Percentiles rank a stretch among this genome's conserved stretches.
Evolutionary conservation across 208 protist genomes (phyloP).

Genomic region (Wallacemonas collosoma): DNA sequence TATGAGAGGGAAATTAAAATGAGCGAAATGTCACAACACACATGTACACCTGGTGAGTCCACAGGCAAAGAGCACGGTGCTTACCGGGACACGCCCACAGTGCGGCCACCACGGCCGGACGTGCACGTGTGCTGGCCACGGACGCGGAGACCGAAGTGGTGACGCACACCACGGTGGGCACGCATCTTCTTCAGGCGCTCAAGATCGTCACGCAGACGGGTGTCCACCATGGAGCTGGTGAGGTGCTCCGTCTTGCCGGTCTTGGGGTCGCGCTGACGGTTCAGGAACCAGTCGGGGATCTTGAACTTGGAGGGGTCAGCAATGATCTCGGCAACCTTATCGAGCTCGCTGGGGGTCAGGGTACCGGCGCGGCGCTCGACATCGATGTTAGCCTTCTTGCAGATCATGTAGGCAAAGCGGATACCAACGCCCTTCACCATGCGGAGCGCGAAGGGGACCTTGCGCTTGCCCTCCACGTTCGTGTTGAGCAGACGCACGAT

Average conservation of each 20-base stretch:
- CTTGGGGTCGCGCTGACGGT: conserved; percentile 99
- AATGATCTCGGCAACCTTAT: conserved; percentile 98
- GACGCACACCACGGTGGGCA: conserved; percentile 98
- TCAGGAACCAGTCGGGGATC: conserved; percentile 99
- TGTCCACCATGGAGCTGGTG: conserved; percentile 96
- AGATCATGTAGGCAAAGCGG: conserved; percentile 98
- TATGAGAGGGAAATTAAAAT: conserved; percentile 12
- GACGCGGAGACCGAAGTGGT: conserved; percentile 98
- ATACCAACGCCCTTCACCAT: conserved; percentile 99
- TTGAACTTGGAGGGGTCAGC: conserved; percentile 98
- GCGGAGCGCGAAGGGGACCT: conserved; percentile 98
- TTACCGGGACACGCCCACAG: conserved; percentile 79
- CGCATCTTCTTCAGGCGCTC: conserved; percentile 99
- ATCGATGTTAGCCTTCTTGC: conserved; percentile 99
- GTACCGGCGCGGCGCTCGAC: conserved; percentile 95
- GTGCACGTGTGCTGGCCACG: conserved; percentile 99
- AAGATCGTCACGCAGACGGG: conserved; percentile 99
- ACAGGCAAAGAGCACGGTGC: not conserved
- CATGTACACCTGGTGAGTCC: conserved; percentile 7
- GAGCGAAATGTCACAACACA: conserved; percentile 2
- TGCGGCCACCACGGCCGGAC: conserved; percentile 97
- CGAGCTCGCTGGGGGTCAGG: conserved; percentile 95
- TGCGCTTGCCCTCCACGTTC: conserved; percentile 98
- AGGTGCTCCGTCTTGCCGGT: conserved; percentile 98
- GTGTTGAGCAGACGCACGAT: conserved; percentile 99